Evolutionary conservation across 1,139 yeast genomes (phyloP).

Genomic region (Eremothecium coryli): DNA sequence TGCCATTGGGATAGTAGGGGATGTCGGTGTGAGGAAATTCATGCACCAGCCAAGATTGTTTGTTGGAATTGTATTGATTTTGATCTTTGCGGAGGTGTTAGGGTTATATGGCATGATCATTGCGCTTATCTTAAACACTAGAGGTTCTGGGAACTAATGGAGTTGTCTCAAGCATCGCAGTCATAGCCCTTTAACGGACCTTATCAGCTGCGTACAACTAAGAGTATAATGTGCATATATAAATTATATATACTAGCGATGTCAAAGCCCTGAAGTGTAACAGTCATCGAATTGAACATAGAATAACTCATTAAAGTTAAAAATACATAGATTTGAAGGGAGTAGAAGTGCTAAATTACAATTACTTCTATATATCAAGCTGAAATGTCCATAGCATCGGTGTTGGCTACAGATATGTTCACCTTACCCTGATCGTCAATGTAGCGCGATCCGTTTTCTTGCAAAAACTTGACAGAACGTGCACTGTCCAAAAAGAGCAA

Average conservation of each 20-base stretch:
- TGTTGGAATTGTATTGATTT: constrained; percentile 85
- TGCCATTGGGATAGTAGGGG: constrained; percentile 98
- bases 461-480: constrained; percentile 74
- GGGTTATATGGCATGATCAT: constrained; percentile 71
- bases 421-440: constrained; percentile 68
- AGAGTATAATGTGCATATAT: too few species aligned
- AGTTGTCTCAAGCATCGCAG: too few species aligned
- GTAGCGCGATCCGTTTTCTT: constrained; percentile 57
- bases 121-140: constrained; percentile 36
- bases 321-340: too few species aligned
- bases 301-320: too few species aligned
- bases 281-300: too few species aligned
- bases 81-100: constrained; percentile 95
- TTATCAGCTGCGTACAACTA: too few species aligned
- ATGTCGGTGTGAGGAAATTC: constrained; percentile 93
- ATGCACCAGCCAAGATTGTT: constrained; percentile 91
- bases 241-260: too few species aligned
- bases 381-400: constrained; percentile 27
- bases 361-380: too few species aligned
- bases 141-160: constrained; percentile 50
- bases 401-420: constrained; percentile 34
- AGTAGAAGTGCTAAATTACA: too few species aligned
- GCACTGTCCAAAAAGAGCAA: constrained; percentile 78
- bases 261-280: too few species aligned
- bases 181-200: too few species aligned